Evolutionary conservation across 2,329 filamentous ascomycete species (phyloP).

Genomic region (Pseudocercospora musae): DNA sequence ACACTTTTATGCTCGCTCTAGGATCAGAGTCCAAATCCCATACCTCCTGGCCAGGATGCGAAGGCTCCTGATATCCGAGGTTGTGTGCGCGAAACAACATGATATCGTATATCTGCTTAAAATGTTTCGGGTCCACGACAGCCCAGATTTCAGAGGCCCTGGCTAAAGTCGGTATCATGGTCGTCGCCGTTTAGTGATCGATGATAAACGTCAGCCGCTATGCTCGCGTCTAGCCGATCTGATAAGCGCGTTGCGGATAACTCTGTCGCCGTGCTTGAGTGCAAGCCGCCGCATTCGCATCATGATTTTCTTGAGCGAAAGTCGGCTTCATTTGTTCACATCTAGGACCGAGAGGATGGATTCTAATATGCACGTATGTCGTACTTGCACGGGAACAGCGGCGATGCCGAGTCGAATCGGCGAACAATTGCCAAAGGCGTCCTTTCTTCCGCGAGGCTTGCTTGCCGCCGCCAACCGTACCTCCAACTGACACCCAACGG

Average conservation of each 20-base stretch:
- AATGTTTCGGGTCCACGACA: background rate
- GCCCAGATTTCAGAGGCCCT: background rate
- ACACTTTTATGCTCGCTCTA: background rate
- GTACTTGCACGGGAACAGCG: too few relatives aligned
- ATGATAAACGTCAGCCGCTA: background rate
- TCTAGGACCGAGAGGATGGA: background rate
- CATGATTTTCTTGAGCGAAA: background rate
- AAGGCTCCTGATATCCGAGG: background rate
- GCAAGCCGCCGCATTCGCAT: background rate
- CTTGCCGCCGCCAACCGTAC: background rate
- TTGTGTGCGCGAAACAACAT: background rate
- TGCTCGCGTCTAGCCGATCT: background rate
- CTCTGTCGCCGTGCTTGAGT: background rate
- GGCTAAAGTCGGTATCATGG: background rate
- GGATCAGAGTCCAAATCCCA: background rate
- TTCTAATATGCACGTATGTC: background rate
- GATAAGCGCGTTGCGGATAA: background rate
- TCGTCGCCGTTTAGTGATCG: background rate
- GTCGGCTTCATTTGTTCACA: background rate
- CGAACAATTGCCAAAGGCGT: too few relatives aligned
- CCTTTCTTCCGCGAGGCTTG: too few relatives aligned
- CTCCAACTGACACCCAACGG: background rate
- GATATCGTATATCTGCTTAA: background rate
- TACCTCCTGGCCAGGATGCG: background rate
- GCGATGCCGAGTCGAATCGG: too few relatives aligned